Evolutionary conservation across 129 eudicot species (phyloP).

Genomic region (carrot (Daucus carota)): DH1_v3.0 NC_030382.2:33484501-33485000

Average conservation of each 20-base stretch:
- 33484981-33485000: conserved; percentile 12
- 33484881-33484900: conserved; percentile 23
- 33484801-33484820: conserved; percentile 37
- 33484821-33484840: conserved; percentile 32
- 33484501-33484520: conserved; percentile 10
- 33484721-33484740: conserved; percentile 28
- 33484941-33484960: conserved; percentile 36
- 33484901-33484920: conserved; percentile 25
- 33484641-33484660: conserved; percentile 41
- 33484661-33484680: conserved; percentile 7
- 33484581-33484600: conserved; percentile 24
- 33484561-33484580: conserved; percentile 19
- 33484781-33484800: conserved; percentile 16
- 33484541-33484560: conserved; percentile 29
- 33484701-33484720: conserved; percentile 33
- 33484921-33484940: conserved; percentile 33
- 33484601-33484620: conserved; percentile 29
- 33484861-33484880: conserved; percentile 40
- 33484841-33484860: conserved; percentile 23
- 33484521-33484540: conserved; percentile 23
- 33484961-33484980: conserved; percentile 27
- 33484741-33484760: conserved; percentile 34
- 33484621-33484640: conserved; percentile 30
- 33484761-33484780: conserved; percentile 34
- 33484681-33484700: conserved; percentile 42